phyloP scores from a whole-genome alignment of 2,329 filamentous ascomycete genomes.

The Penicillium sp. region DNA sequence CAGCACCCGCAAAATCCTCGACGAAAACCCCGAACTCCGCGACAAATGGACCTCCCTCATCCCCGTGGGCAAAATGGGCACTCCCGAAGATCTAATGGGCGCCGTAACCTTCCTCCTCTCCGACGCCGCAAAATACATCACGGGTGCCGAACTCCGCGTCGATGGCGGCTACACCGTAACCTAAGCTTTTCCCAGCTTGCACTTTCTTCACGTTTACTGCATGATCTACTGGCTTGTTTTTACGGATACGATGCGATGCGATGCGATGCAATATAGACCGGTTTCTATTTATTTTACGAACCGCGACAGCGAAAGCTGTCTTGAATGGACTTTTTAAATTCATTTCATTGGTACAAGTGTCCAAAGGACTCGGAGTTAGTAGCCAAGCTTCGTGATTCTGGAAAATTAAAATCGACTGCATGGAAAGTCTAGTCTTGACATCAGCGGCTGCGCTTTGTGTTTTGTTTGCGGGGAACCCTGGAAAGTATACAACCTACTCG shows the following conservation, averaged over 20 bases:
- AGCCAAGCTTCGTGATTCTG: too few species aligned
- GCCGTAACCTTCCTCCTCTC: slow-evolving; percentile 83
- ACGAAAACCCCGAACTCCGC: slow-evolving; percentile 87
- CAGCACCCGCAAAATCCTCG: slow-evolving; percentile 89
- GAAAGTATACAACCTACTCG: too few species aligned
- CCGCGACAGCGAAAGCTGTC: background rate
- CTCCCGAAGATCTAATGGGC: slow-evolving; percentile 88
- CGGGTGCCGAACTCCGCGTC: slow-evolving; percentile 73
- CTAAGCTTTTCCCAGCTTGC: slow-evolving; percentile 39
- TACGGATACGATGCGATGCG: slow-evolving; percentile 10
- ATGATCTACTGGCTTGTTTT: slow-evolving; percentile 10
- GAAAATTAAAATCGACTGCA: too few species aligned
- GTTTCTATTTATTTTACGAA: background rate
- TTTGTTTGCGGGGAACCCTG: too few species aligned
- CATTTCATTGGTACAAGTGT: background rate
- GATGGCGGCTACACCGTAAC: slow-evolving; percentile 88
- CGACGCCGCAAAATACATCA: slow-evolving; percentile 73
- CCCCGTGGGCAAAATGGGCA: slow-evolving; percentile 89
- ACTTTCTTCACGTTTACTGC: background rate
- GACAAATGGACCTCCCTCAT: slow-evolving; percentile 90
- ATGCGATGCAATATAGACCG: slow-evolving; percentile 18
- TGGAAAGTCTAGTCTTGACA: too few species aligned
- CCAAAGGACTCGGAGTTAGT: too few species aligned
- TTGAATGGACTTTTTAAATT: background rate
- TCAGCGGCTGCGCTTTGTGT: too few species aligned